These are phyloP conservation scores for Udeniomyces megalosporus DNA, from an alignment of 768 basidiomycete genomes.

Conservation along the genomic window DNA sequence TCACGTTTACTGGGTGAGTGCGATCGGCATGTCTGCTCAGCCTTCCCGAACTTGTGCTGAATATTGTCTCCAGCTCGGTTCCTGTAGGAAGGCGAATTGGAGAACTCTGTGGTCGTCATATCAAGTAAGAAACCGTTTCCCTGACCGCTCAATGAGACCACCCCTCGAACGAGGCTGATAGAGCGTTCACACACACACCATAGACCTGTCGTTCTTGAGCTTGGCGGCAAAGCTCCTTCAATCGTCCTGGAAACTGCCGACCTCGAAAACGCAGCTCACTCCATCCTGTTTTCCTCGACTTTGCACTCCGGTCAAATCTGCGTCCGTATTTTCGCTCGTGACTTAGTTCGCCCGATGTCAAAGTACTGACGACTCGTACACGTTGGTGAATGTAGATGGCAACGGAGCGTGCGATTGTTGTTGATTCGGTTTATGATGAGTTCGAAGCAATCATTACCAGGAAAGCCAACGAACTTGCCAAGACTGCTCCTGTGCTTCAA, in stretches of 20 bases:
- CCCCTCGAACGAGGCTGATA: too few species aligned
- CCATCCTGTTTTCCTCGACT: slow-evolving; percentile 26
- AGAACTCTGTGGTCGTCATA: slow-evolving; percentile 26
- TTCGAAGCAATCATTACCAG: slow-evolving; percentile 16
- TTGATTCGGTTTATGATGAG: slow-evolving; percentile 14
- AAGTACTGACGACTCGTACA: too few species aligned
- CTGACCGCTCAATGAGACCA: too few species aligned
- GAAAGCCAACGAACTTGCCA: slow-evolving; percentile 4
- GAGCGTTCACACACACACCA: too few species aligned
- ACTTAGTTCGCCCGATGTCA: too few species aligned
- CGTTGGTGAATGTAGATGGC: slow-evolving; percentile 19
- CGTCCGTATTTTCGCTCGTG: background rate
- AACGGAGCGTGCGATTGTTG: slow-evolving; percentile 26
- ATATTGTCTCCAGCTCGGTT: slow-evolving; percentile 22
- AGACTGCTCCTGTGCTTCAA: background rate
- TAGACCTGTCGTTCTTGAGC: slow-evolving; percentile 19
- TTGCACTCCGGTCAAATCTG: slow-evolving; percentile 29
- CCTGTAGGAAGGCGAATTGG: background rate
- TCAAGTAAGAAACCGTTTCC: slow-evolving; percentile 25
- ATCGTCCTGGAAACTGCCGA: slow-evolving; percentile 38
- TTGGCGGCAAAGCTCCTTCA: slow-evolving; percentile 32
- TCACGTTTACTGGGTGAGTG: slow-evolving; percentile 7
- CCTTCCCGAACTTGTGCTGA: slow-evolving; percentile 25
- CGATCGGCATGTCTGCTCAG: too few species aligned
- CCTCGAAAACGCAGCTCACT: slow-evolving; percentile 39